Base-by-base conservation (phyloP, 768 basidiomycete genomes). In the Mycena capillaripes region DNA sequence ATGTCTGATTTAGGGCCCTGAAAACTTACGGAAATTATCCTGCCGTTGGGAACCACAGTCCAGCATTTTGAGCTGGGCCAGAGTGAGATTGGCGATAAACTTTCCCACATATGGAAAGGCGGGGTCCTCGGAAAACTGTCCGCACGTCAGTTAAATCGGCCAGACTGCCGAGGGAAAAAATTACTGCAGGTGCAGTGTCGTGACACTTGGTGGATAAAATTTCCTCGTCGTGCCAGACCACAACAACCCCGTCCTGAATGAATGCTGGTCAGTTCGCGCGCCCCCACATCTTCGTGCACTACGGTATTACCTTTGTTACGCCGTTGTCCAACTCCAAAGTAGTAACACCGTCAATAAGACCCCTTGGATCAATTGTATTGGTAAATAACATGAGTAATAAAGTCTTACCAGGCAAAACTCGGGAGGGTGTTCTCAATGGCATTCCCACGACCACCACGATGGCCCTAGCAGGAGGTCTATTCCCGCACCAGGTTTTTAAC, bases 251-350 rank as follows among this genome's bases (percentile, higher is more conserved):
- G 78, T 96, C 95, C 93, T 94, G 44, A 40, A 74, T 74, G 66
- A 32, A n/a, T n/a, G n/a, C n/a, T n/a, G 12, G 32, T 63, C 38
- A 58, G 46, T 8, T 36, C n/a, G 42, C 30, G 38, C 36, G n/a
- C 66, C 16, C 55, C 46, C n/a, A 53, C 12, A 14, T 44, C 42
- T 23, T 27, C n/a, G 27, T 32, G 48, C 25, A 29, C 19, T 32
- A 32, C 40, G 8, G 34, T n/a, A 79, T 75, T 63, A 90, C 93
- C 84, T 88, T 89, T 10, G 93, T 93, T 68, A 95, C 86, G 2
- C 92, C 93, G 78, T 94, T 93, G 79, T 95, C 94, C 72, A 95
- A 80, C 81, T 95, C 94, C 16, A 96, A 85, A 0, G 93, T 93
- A 2, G 91, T 92, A 29, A 91, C 90, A 29, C 93, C 94, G 74